These are phyloP conservation scores for Kodamaea alishanica DNA, from an alignment of 1,139 yeast species.

Conservation along the genomic window DNA sequence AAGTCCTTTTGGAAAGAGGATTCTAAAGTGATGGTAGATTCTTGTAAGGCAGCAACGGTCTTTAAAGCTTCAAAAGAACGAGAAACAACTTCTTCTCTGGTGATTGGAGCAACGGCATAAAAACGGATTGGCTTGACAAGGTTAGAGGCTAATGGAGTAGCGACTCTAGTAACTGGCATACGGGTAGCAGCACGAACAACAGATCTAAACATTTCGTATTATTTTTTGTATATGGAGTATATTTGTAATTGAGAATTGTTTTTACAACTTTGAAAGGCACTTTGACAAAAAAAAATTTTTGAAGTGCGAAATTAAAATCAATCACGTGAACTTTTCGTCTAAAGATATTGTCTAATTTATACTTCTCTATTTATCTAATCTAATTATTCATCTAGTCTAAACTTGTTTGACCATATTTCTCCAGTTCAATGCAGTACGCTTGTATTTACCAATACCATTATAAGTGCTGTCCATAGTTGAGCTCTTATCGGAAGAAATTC, in stretches of 20 bases:
- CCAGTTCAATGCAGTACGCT: constrained; percentile 50
- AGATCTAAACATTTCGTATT: constrained; percentile 22
- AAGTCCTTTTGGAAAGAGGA: constrained; percentile 59
- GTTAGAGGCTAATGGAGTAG: constrained; percentile 19
- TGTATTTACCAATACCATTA: constrained; percentile 19
- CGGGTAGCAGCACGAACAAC: constrained; percentile 37
- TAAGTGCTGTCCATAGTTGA: constrained; percentile 15
- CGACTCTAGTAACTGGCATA: constrained; percentile 26
- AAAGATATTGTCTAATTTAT: not conserved
- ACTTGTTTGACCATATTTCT: constrained; percentile 21
- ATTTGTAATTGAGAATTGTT: not conserved
- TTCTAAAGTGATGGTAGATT: constrained; percentile 39
- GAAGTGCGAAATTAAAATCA: not conserved
- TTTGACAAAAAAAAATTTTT: not conserved
- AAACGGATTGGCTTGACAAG: constrained; percentile 38
- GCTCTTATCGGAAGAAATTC: constrained; percentile 21
- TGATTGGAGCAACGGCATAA: constrained; percentile 47
- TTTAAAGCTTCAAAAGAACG: constrained; percentile 51
- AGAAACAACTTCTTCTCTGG: constrained; percentile 45
- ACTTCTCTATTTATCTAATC: not conserved
- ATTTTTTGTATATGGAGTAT: not conserved
- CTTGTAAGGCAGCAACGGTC: constrained; percentile 50
- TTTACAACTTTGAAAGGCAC: not conserved
- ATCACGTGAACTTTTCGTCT: constrained; percentile 5
- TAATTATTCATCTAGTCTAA: not conserved